Conservation (phyloP, 495 filamentous ascomycete species). For the Corynascus novoguineensis region DNA sequence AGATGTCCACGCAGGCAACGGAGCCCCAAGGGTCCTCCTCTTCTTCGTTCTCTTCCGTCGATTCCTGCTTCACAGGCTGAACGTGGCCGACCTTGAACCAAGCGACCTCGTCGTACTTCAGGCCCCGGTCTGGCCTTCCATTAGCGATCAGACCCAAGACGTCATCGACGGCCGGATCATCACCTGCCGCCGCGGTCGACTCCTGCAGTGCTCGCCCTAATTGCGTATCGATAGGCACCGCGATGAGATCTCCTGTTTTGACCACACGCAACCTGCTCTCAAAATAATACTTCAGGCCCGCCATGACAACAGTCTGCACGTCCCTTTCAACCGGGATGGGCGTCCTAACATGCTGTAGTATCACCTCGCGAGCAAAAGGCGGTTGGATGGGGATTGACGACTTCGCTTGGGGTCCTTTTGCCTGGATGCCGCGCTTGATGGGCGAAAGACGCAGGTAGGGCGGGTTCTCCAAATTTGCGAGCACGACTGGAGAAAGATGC, state of each 20-base stretch:
- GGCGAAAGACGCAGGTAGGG: conserved; percentile 68
- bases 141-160: conserved; percentile 42
- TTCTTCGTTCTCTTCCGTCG: conserved; percentile 34
- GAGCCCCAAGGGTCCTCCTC: conserved; percentile 74
- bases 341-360: conserved; percentile 81
- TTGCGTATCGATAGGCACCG: conserved; percentile 75
- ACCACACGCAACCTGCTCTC: conserved; percentile 70
- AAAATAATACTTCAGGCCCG: conserved; percentile 80
- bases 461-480: conserved; percentile 73
- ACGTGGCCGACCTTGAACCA: conserved; percentile 87
- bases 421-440: conserved; percentile 45
- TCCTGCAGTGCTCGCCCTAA: conserved; percentile 72
- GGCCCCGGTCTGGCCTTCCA: conserved; percentile 27
- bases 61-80: conserved; percentile 52
- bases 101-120: conserved; percentile 58
- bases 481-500: conserved; percentile 77
- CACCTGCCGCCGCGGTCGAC: conserved; percentile 43
- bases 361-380: conserved; percentile 84
- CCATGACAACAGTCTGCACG: conserved; percentile 76
- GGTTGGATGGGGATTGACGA: conserved; percentile 56
- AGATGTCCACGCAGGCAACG: conserved; percentile 75
- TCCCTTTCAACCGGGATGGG: conserved; percentile 78
- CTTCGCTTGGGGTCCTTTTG: conserved; percentile 41
- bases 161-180: conserved; percentile 64
- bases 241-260: conserved; percentile 79